Evolutionary conservation across 768 basidiomycete genomes (phyloP).

Genomic region (Scleroderma citrinum): DNA sequence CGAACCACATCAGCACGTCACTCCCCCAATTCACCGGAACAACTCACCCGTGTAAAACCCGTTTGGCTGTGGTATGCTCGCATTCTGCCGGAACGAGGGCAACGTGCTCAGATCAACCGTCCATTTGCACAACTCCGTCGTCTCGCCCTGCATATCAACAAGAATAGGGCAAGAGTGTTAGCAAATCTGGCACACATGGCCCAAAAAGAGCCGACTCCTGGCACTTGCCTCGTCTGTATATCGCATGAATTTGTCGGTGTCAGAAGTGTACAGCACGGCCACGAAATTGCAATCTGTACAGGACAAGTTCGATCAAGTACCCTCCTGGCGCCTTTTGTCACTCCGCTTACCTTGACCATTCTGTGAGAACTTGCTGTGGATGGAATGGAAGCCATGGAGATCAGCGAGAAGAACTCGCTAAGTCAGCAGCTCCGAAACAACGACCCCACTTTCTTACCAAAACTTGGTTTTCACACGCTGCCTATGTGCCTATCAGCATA

Average conservation of each 20-base stretch:
- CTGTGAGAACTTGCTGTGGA: constrained; percentile 66
- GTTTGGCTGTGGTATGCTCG: constrained; percentile 43
- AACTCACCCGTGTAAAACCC: constrained; percentile 79
- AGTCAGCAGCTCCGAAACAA: not conserved
- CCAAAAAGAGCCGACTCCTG: constrained; percentile 1
- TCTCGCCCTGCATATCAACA: constrained; percentile 48
- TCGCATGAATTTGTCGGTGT: constrained; percentile 68
- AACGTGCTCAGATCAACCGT: constrained; percentile 76
- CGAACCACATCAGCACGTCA: not conserved
- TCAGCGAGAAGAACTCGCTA: constrained; percentile 3
- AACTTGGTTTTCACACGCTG: constrained; percentile 79
- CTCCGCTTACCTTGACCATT: constrained; percentile 35
- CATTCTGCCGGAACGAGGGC: constrained; percentile 73
- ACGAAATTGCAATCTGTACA: constrained; percentile 67
- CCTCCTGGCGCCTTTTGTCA: not conserved
- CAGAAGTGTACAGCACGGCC: constrained; percentile 76
- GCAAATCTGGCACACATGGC: not conserved
- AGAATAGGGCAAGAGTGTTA: not conserved
- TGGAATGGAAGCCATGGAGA: not conserved
- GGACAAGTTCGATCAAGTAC: constrained; percentile 5
- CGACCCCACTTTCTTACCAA: constrained; percentile 46
- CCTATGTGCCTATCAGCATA: constrained; percentile 31
- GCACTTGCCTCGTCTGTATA: constrained; percentile 69
- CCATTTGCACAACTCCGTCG: constrained; percentile 76
- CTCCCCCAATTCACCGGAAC: not conserved